Base-by-base conservation (phyloP, 257 asterid genomes). In the Cordia subcordata region DNA sequence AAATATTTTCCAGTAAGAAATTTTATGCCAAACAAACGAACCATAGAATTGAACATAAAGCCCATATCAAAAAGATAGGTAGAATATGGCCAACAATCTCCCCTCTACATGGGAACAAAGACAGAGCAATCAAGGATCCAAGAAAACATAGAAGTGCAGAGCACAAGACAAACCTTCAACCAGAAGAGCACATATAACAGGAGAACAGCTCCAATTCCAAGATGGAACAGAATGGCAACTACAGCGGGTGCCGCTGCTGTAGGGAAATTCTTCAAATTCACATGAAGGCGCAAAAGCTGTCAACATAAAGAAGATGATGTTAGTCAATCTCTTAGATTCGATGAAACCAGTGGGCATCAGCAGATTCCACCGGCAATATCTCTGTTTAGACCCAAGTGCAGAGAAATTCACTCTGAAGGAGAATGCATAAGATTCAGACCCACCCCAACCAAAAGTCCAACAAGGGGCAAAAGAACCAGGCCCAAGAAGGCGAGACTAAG, bases 371-470 rank as follows among this genome's bases (percentile, higher is more conserved):
- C 49, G 11, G 32, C 22, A 18, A 23, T 13, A 6, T 20, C 55
- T 33, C 40, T 11, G 10, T 27, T 19, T 19, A 50, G 13, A 58
- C 39, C 22, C 51, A 50, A 40, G 22, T 22, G 50, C 19, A 20
- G 57, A 37, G 18, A 50, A 55, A 21, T 62, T 8, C 50, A 60
- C 39, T 15, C 61, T 13, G 10, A 63, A 54, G 60, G 57, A 49
- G 39, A 63, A 62, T 49, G 38, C 27, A 21, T 57, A 14, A 37
- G 51, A 52, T 51, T 51, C 66, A 62, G 35, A 58, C 61, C 62
- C 72, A 91, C 97, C 95, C 97, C 97, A 76, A 76, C 85, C 79
- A 89, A 71, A 81, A 93, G 87, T 63, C 96, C 99, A 12, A 82
- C 5, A 22, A 93, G 70, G 46, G 99, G 97, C 64, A 89, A 21